These are phyloP conservation scores for Dendryphion nanum DNA, from an alignment of 2,329 filamentous ascomycete genomes.

Conservation along the genomic window DNA sequence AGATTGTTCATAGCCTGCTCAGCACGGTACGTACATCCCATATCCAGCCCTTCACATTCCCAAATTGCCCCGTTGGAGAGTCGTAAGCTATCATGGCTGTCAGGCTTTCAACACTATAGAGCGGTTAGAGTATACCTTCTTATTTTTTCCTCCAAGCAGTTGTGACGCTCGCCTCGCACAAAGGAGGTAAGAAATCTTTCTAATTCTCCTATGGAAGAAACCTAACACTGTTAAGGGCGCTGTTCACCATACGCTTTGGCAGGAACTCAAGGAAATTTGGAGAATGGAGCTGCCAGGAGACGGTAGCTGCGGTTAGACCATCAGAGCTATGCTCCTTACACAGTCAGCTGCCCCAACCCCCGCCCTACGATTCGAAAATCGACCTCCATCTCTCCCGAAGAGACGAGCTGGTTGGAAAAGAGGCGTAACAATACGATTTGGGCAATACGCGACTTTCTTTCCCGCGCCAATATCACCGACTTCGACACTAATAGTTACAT, in stretches of 20 bases:
- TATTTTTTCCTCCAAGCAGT: neutral
- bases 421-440: slow-evolving; percentile 68
- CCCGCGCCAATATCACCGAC: slow-evolving; percentile 66
- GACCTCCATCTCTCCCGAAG: slow-evolving; percentile 60
- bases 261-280: neutral
- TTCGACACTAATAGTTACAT: slow-evolving; percentile 73
- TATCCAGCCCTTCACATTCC: too few species aligned
- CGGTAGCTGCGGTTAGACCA: slow-evolving; percentile 25
- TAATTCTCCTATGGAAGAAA: neutral
- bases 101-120: too few species aligned
- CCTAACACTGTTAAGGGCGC: neutral
- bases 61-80: too few species aligned
- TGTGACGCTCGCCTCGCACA: neutral
- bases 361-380: slow-evolving; percentile 66
- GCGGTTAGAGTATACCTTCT: neutral
- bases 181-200: neutral
- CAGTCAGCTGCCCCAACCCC: slow-evolving; percentile 63
- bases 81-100: too few species aligned
- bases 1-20: too few species aligned
- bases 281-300: neutral
- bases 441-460: slow-evolving; percentile 69
- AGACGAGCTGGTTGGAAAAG: slow-evolving; percentile 67
- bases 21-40: too few species aligned
- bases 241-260: neutral
- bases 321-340: slow-evolving; percentile 66